phyloP scores from a whole-genome alignment of 192 early-diverging fungal genomes.

The Linnemannia schmuckeri region DNA sequence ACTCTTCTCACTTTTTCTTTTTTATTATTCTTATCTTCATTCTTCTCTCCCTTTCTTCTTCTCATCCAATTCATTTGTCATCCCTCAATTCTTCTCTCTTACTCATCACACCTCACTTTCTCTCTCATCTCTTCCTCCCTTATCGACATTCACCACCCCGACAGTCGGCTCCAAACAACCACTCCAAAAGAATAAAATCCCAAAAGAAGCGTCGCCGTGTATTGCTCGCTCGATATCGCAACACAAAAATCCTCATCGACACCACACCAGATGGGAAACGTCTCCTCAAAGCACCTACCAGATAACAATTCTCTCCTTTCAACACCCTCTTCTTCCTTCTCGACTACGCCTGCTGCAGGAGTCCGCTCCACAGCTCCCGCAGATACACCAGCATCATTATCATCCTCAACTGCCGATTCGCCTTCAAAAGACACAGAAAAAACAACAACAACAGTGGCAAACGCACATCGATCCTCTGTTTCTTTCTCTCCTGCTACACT shows the following conservation, averaged over 20 bases:
- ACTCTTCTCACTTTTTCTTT: neutral
- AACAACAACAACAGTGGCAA: constrained; percentile 2
- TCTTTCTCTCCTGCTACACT: neutral
- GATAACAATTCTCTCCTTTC: neutral
- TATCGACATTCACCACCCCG: neutral
- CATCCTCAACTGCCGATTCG: constrained; percentile 24
- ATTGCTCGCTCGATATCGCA: neutral
- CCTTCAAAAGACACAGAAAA: neutral
- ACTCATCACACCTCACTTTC: constrained; percentile 1
- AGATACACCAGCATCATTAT: neutral
- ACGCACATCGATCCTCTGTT: neutral
- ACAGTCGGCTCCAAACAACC: neutral
- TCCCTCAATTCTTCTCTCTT: neutral
- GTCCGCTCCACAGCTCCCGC: neutral
- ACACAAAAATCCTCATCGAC: neutral
- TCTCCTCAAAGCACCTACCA: constrained; percentile 24
- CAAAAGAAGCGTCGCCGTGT: neutral
- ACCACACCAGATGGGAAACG: constrained; percentile 38
- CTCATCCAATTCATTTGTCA: neutral
- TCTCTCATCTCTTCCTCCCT: neutral
- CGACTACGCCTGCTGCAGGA: neutral
- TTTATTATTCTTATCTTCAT: neutral
- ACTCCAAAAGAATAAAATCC: constrained; percentile 1
- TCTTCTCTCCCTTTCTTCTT: neutral
- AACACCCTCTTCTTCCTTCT: neutral